Conservation (phyloP, 805 yeast species). For the Candida nonsorbophila region DNA sequence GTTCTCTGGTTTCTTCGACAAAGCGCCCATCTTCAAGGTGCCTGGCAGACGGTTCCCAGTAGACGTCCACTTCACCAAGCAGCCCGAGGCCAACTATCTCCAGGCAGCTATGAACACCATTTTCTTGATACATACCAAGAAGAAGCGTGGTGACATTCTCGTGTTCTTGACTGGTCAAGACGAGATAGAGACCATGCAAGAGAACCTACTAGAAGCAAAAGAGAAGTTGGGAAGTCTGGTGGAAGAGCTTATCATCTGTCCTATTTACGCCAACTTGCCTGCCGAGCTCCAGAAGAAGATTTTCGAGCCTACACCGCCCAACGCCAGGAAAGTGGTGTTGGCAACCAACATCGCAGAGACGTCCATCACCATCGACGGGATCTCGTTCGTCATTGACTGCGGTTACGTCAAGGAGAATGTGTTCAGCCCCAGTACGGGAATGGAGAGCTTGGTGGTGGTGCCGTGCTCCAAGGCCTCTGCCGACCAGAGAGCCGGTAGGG, state of each 20-base stretch:
- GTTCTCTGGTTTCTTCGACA: slow-evolving; percentile 73
- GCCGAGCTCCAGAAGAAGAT: slow-evolving; percentile 75
- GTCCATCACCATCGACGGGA: slow-evolving; percentile 41
- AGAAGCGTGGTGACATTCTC: slow-evolving; percentile 75
- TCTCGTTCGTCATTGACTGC: slow-evolving; percentile 38
- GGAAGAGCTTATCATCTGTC: slow-evolving; percentile 65
- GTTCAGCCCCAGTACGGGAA: slow-evolving; percentile 35
- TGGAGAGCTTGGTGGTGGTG: slow-evolving; percentile 42
- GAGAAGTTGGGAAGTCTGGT: slow-evolving; percentile 55
- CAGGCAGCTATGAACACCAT: slow-evolving; percentile 87
- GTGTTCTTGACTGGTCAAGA: slow-evolving; percentile 96
- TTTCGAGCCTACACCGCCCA: slow-evolving; percentile 81
- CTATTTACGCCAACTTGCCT: slow-evolving; percentile 89
- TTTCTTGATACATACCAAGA: slow-evolving; percentile 76
- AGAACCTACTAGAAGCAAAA: slow-evolving; percentile 61
- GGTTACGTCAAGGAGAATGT: slow-evolving; percentile 43
- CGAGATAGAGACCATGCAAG: slow-evolving; percentile 82
- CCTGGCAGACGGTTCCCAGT: slow-evolving; percentile 96
- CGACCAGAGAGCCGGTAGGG: slow-evolving; percentile 90
- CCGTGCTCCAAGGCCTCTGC: slow-evolving; percentile 49
- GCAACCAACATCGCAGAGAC: slow-evolving; percentile 86
- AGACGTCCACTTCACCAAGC: slow-evolving; percentile 73
- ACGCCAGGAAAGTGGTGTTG: slow-evolving; percentile 77
- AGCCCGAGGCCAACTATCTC: slow-evolving; percentile 86
- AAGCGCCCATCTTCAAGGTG: slow-evolving; percentile 81